phyloP scores from a whole-genome alignment of 495 filamentous ascomycete species.

The Haplographium delicatum region DNA sequence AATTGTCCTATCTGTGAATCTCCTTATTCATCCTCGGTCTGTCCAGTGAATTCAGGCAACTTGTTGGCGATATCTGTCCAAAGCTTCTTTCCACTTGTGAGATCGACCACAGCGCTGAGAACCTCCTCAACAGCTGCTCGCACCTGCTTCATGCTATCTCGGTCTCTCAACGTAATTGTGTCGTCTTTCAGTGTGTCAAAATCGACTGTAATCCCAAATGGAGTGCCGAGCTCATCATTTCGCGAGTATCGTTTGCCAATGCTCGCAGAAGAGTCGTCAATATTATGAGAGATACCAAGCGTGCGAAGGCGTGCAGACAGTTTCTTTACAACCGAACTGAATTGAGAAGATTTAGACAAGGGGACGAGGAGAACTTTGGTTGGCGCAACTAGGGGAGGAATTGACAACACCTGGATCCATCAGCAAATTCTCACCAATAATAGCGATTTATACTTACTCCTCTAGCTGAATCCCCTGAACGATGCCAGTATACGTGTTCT shows the following conservation, averaged over 20 bases:
- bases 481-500: constrained; percentile 62
- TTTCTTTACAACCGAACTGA: constrained; percentile 49
- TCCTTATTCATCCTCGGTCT: constrained; percentile 42
- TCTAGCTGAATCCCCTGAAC: constrained; percentile 58
- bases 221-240: constrained; percentile 70
- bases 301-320: constrained; percentile 55
- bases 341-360: constrained; percentile 55
- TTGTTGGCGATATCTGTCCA: constrained; percentile 55
- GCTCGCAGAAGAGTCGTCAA: constrained; percentile 62
- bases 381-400: constrained; percentile 66
- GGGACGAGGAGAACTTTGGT: constrained; percentile 75
- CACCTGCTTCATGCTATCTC: constrained; percentile 68
- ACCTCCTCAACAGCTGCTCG: constrained; percentile 59
- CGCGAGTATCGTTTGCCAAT: constrained; percentile 73
- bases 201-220: constrained; percentile 65
- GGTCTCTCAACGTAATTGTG: constrained; percentile 65
- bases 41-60: constrained; percentile 55
- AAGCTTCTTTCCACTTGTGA: constrained; percentile 52
- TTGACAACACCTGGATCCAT: constrained; percentile 60
- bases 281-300: constrained; percentile 54
- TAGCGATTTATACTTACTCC: constrained; percentile 63
- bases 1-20: no score
- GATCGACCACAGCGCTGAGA: constrained; percentile 52
- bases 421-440: no score
- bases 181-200: constrained; percentile 71